Evolutionary conservation across 805 yeast species (phyloP).

Genomic region (Yamadazyma phyllophila): DNA sequence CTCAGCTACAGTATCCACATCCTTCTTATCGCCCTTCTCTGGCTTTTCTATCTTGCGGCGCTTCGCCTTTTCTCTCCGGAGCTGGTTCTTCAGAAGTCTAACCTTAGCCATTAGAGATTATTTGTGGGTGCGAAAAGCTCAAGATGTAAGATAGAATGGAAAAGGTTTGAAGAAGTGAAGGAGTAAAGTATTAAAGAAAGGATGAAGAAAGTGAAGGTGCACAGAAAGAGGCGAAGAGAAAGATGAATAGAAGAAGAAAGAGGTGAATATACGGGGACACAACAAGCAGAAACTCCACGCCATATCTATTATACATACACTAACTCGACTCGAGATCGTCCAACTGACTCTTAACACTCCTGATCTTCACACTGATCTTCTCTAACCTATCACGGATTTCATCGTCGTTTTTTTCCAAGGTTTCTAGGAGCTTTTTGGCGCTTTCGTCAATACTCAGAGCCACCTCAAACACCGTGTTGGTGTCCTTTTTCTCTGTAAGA

Average conservation of each 20-base stretch:
- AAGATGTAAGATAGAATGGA: no score
- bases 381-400: constrained; percentile 28
- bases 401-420: constrained; percentile 25
- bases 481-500: constrained; percentile 7
- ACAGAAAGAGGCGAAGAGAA: no score
- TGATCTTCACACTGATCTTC: constrained; percentile 15
- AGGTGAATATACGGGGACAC: no score
- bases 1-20: neutral
- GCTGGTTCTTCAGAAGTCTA: constrained; percentile 49
- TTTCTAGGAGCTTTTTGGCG: constrained; percentile 19
- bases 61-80: constrained; percentile 48
- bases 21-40: neutral
- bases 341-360: constrained; percentile 4
- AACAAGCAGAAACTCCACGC: no score
- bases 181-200: no score
- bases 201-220: no score
- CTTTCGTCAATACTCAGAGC: constrained; percentile 31
- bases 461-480: constrained; percentile 28
- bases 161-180: no score
- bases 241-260: no score
- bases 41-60: constrained; percentile 26
- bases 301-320: neutral
- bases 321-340: neutral
- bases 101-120: constrained; percentile 20
- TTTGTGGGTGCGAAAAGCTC: neutral